Base-by-base conservation (phyloP, 2,329 filamentous ascomycete genomes). In the Paraconiothyrium brasiliense region DNA sequence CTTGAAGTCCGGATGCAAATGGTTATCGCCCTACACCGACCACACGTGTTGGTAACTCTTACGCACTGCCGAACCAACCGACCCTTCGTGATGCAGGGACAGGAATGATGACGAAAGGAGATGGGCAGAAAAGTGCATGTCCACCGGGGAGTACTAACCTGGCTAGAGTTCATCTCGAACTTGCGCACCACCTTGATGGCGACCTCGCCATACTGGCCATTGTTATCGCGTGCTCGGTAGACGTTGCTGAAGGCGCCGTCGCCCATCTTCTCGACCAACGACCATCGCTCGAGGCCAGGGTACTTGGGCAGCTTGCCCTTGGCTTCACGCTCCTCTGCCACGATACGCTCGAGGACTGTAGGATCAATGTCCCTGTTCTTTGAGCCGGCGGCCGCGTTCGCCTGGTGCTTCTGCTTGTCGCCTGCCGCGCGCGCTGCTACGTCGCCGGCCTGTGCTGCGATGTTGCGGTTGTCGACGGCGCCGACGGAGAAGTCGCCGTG, bases 221-320 rank as follows among this genome's bases (percentile, higher is more conserved):
- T 85, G 49, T 80, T 85, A 78, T 99, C 95, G 69, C 86, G 87
- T 41, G 95, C 95, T 43, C 92, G 90, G 80, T 98, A 99, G 67
- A 99, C 95, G 75, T 98, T 98, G 84, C 94, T 98, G 85, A 99
- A 99, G 63, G 95, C 95, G 64, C 95, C 95, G 71, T 98, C 95
- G 67, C 95, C 95, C 94, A 99, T 99, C 86, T 98, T 98, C 81
- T 97, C 94, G 56, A 95, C 61, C 37, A 97, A 83, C 57, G 90
- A 88, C 90, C 92, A 99, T 74, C 94, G 84, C 71, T 97, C 93
- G 43, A 97, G 83, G 41, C 92, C 92, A 0, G 92, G 92, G 73
- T 97, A 97, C 70, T 84, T 87, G 44, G 95, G 94, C 74, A 98
- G 90, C 79, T 94, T 97, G 76, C 89, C 89, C 78, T 89, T 92